phyloP scores from a whole-genome alignment of 2,329 filamentous ascomycete genomes.

The Hymenoscyphus albidus region DNA sequence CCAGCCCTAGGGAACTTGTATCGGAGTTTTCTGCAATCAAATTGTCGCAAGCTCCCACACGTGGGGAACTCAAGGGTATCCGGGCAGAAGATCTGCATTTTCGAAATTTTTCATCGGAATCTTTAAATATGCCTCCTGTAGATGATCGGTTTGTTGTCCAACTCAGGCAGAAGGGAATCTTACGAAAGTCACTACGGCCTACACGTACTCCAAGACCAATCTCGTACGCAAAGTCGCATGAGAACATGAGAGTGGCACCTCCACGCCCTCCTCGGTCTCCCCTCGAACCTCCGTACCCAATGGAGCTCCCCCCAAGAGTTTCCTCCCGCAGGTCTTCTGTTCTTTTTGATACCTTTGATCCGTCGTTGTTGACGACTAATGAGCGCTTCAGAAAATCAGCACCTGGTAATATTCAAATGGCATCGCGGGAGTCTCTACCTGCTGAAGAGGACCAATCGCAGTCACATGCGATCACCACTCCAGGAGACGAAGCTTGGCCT shows the following conservation, averaged over 20 bases:
- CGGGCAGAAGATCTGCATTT: conserved; percentile 44
- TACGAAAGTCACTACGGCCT: conserved; percentile 24
- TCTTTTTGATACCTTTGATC: conserved; percentile 43
- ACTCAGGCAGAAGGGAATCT: conserved; percentile 15
- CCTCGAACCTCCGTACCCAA: conserved; percentile 38
- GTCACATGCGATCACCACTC: conserved; percentile 42
- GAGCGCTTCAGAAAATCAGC: conserved; percentile 46
- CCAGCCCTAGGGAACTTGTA: conserved; percentile 41
- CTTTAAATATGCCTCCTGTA: conserved; percentile 30
- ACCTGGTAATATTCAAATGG: conserved; percentile 36
- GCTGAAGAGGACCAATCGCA: conserved; percentile 10
- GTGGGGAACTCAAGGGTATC: conserved; percentile 38
- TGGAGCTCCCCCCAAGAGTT: conserved; percentile 48
- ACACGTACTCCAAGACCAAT: conserved; percentile 18
- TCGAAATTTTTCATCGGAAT: conserved; percentile 47
- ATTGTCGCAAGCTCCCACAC: conserved; percentile 37
- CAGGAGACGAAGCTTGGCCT: conserved; percentile 44
- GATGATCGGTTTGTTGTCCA: conserved; percentile 13
- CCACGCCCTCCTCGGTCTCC: conserved; percentile 50
- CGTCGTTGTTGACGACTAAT: conserved; percentile 34
- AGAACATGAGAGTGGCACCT: conserved; percentile 37
- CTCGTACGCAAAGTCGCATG: conserved; percentile 42
- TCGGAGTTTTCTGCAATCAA: conserved; percentile 44
- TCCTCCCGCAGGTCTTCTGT: conserved; percentile 50
- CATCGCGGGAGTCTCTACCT: background rate